Conservation (phyloP, 1,284 basidiomycete genomes). For the Microbotryum lychnidis-dioicae region DNA sequence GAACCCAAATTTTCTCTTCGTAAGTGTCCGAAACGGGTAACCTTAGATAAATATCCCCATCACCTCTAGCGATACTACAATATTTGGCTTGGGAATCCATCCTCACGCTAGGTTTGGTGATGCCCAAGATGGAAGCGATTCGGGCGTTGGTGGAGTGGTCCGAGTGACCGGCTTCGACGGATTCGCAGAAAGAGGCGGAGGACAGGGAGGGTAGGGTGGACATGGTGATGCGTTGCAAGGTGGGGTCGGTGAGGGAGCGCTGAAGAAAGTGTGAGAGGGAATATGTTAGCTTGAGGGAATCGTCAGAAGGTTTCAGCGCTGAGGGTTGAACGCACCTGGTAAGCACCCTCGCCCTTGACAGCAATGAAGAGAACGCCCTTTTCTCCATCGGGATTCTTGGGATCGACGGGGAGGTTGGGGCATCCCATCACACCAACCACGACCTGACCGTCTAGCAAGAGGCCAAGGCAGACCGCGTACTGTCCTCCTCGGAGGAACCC, state of each 20-base stretch:
- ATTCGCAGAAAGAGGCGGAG: slow-evolving; percentile 72
- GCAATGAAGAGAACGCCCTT: slow-evolving; percentile 78
- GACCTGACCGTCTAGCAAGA: slow-evolving; percentile 76
- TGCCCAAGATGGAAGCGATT: slow-evolving; percentile 61
- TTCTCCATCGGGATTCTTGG: slow-evolving; percentile 54
- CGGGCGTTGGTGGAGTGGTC: slow-evolving; percentile 71
- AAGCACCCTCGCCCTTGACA: slow-evolving; percentile 68
- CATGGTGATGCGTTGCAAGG: slow-evolving; percentile 32
- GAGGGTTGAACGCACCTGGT: slow-evolving; percentile 50
- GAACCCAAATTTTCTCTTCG: slow-evolving; percentile 81
- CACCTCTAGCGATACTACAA: slow-evolving; percentile 73
- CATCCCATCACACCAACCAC: slow-evolving; percentile 89
- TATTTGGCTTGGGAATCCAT: slow-evolving; percentile 99
- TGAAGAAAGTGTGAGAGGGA: slow-evolving; percentile 4
- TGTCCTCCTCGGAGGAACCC: slow-evolving; percentile 94
- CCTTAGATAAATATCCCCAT: slow-evolving; percentile 81
- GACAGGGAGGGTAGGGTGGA: slow-evolving; percentile 41
- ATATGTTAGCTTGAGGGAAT: background rate
- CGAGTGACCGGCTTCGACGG: slow-evolving; percentile 85
- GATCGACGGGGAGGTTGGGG: slow-evolving; percentile 65
- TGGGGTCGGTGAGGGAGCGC: slow-evolving; percentile 29
- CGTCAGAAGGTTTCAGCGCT: slow-evolving; percentile 21
- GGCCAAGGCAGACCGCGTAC: slow-evolving; percentile 90
- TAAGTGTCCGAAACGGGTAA: slow-evolving; percentile 74
- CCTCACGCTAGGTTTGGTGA: slow-evolving; percentile 60